Percentiles rank a stretch among this genome's conserved stretches.
These are phyloP conservation scores for Thermothelomyces thermophilus DNA, from an alignment of 2,329 filamentous ascomycete genomes.

Conservation along the genomic window DNA sequence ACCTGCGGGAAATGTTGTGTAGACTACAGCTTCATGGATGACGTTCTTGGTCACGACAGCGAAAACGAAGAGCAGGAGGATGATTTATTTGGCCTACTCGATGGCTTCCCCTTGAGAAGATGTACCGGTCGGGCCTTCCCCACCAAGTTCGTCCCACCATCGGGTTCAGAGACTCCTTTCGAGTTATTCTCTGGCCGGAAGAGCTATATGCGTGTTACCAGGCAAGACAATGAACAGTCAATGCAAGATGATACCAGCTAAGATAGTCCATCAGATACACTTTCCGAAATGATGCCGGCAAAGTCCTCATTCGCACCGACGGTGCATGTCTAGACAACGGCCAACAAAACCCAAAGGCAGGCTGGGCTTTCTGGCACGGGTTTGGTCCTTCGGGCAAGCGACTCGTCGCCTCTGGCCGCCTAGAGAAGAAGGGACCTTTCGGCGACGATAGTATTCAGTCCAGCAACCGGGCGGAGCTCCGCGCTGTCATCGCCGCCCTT, in stretches of 20 bases:
- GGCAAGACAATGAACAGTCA: slow-evolving; percentile 18
- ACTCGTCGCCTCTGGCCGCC: slow-evolving; percentile 27
- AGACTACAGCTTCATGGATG: slow-evolving; percentile 31
- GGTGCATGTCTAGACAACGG: slow-evolving; percentile 42
- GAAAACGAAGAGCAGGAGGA: slow-evolving; percentile 21
- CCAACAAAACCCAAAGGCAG: slow-evolving; percentile 31
- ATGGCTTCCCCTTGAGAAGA: slow-evolving; percentile 11
- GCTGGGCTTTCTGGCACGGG: slow-evolving; percentile 32
- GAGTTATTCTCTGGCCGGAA: slow-evolving; percentile 25
- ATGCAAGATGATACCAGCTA: not conserved
- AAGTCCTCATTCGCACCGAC: slow-evolving; percentile 39
- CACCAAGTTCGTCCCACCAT: slow-evolving; percentile 28
- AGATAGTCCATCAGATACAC: slow-evolving; percentile 26
- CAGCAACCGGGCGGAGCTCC: slow-evolving; percentile 50
- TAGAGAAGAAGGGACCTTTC: slow-evolving; percentile 39
- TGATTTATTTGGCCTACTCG: not conserved
- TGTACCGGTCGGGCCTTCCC: slow-evolving; percentile 31
- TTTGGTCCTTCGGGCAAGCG: slow-evolving; percentile 21
- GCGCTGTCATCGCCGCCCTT: slow-evolving; percentile 46
- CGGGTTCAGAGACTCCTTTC: slow-evolving; percentile 19
- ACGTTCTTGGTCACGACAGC: slow-evolving; percentile 24
- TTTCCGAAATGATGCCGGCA: slow-evolving; percentile 26
- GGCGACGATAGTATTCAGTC: slow-evolving; percentile 34
- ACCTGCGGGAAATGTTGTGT: slow-evolving; percentile 30
- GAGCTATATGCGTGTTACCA: slow-evolving; percentile 9